A percentile compares a stretch with the other conserved stretches of the same genome.
These are phyloP conservation scores for Pseudocercospora ulei DNA, from an alignment of 2,329 filamentous ascomycete genomes.

Conservation along the genomic window DNA sequence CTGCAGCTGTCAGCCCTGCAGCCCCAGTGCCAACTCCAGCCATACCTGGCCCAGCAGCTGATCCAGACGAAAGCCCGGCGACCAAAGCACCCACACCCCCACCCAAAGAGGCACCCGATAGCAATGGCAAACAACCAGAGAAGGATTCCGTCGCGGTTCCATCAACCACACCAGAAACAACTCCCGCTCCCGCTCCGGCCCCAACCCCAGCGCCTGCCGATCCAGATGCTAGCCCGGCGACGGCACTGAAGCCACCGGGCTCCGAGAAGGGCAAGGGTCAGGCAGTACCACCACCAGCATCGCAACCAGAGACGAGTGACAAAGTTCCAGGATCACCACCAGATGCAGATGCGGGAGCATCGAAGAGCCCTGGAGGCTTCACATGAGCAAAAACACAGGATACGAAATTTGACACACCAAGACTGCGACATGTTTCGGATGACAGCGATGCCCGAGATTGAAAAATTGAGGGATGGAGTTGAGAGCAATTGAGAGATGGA, in stretches of 20 bases:
- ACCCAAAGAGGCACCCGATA: slow-evolving; percentile 10
- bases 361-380: not conserved
- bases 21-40: slow-evolving; percentile 10
- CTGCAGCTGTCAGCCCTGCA: slow-evolving; percentile 11
- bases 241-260: slow-evolving; percentile 9
- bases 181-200: not conserved
- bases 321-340: slow-evolving; percentile 1
- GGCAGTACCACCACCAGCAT: not conserved
- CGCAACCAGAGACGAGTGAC: slow-evolving; percentile 5
- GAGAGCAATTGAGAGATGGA: too few relatives aligned
- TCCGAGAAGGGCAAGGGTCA: slow-evolving; percentile 1
- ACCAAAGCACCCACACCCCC: slow-evolving; percentile 18
- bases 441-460: too few relatives aligned
- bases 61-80: slow-evolving; percentile 30
- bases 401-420: too few relatives aligned
- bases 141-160: not conserved
- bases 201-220: slow-evolving; percentile 7
- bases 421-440: too few relatives aligned
- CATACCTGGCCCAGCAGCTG: slow-evolving; percentile 11
- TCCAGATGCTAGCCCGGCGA: slow-evolving; percentile 18
- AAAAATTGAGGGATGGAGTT: too few relatives aligned
- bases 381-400: too few relatives aligned
- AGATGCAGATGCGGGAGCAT: slow-evolving; percentile 5
- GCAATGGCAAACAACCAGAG: slow-evolving; percentile 7
- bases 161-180: not conserved